phyloP scores from a whole-genome alignment of 148 eudicot genomes.

The Chenopodium quinoa region DNA sequence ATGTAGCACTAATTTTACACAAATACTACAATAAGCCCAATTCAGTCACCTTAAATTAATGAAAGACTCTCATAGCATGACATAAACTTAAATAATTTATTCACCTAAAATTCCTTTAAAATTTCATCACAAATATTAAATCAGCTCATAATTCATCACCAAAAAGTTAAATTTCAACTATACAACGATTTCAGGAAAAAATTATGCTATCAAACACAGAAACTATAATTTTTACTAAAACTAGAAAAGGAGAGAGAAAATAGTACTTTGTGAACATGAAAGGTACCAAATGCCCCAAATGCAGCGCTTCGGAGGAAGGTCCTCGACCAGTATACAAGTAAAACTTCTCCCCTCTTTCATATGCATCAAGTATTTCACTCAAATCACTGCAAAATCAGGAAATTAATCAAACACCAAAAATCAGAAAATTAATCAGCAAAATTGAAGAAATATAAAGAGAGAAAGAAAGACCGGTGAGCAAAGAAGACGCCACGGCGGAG shows the following conservation, averaged over 20 bases:
- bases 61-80: not conserved
- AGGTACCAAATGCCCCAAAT: constrained; percentile 92
- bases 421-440: not conserved
- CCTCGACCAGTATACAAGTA: constrained; percentile 94
- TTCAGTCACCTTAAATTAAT: not conserved
- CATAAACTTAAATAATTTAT: no score
- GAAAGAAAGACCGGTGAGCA: constrained; percentile 64
- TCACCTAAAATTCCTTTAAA: not conserved
- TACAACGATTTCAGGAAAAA: not conserved
- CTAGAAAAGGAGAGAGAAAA: not conserved
- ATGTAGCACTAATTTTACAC: no score
- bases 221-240: not conserved
- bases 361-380: constrained; percentile 72
- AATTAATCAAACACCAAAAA: not conserved
- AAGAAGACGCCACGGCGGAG: constrained; percentile 96
- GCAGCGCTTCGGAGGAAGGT: constrained; percentile 91
- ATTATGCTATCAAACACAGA: not conserved
- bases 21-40: no score
- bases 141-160: not conserved
- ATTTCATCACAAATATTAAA: not conserved
- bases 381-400: constrained; percentile 47
- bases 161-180: not conserved
- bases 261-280: constrained; percentile 95
- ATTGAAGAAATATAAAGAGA: not conserved
- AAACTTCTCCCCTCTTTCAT: constrained; percentile 82